Base-by-base conservation (phyloP, 768 basidiomycete genomes). In the Multifurca ochricompacta region DNA sequence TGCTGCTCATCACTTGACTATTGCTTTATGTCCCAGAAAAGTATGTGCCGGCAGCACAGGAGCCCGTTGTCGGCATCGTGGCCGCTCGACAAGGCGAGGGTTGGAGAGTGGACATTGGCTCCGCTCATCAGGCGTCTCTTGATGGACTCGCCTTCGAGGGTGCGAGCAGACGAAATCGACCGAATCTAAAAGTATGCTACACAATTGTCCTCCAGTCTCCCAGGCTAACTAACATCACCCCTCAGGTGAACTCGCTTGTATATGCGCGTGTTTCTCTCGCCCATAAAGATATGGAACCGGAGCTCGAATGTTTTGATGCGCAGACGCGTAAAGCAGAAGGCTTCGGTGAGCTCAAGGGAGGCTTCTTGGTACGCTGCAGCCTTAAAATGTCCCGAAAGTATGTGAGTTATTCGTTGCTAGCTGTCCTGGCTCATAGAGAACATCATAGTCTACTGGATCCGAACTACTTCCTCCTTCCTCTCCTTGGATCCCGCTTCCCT, bases 241-340 rank as follows among this genome's bases (percentile, higher is more conserved):
- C 52, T 11, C 8, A 97, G 95, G 83, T 97, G 42, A 95, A 95
- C 27, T 81, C 86, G 4, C 70, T 97, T 30, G 79, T 99, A 1
- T 98, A 95, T 67, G 92, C 92, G 0, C 81, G 94, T 23, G 85
- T 99, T 28, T 92, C 92, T 13, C 73, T 95, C 19, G 93, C 96
- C 5, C 91, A 94, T 65, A 89, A 92, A 64, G 94, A 98, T 67
- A 94, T 97, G 89, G 96, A 99, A 51, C 94, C 96, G 1, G 96
- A 99, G 65, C 73, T 99, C 8, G 92, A 96, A 66, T 99, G 96
- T 67, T 91, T 96, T 63, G 91, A 97, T 64, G 89, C 91, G 2
- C 87, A 92, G 62, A 91, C 90, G 23, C 84, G 82, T 59, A 98
- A 96, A 69, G 73, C 92, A 1, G 90, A 91, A 56, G 95, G 92